These are phyloP conservation scores for Entomortierella lignicola DNA, from an alignment of 192 early-diverging fungal species.

Conservation along the genomic window DNA sequence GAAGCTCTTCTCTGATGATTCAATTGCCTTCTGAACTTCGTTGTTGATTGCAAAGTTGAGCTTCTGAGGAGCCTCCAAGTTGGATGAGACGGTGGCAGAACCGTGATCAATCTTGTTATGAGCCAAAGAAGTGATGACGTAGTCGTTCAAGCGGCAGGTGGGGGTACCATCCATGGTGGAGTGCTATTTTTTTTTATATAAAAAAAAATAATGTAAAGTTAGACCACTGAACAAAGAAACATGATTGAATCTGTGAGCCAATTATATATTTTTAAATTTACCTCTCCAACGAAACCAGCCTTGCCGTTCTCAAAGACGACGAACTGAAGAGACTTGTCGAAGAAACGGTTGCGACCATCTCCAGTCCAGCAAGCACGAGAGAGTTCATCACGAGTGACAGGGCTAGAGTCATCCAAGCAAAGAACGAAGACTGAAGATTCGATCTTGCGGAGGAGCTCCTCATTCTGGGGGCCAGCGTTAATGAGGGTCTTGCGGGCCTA, in stretches of 20 bases:
- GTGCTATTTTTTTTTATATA: slow-evolving; percentile 57
- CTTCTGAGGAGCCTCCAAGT: slow-evolving; percentile 73
- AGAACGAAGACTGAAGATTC: slow-evolving; percentile 89
- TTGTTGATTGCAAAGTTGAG: slow-evolving; percentile 80
- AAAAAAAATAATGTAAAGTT: too few relatives aligned
- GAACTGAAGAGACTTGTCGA: slow-evolving; percentile 97
- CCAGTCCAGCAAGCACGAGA: slow-evolving; percentile 95
- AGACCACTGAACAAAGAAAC: background rate
- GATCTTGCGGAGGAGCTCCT: slow-evolving; percentile 79
- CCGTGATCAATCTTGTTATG: slow-evolving; percentile 84
- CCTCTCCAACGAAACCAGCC: slow-evolving; percentile 94
- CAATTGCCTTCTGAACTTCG: slow-evolving; percentile 68
- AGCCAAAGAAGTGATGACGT: slow-evolving; percentile 67
- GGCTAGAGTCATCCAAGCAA: slow-evolving; percentile 89
- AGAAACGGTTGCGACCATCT: slow-evolving; percentile 96
- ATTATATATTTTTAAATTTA: slow-evolving; percentile 19
- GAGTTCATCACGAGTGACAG: slow-evolving; percentile 89
- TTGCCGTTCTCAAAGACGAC: slow-evolving; percentile 98
- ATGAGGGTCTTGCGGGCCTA: slow-evolving; percentile 74
- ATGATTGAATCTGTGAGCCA: too few relatives aligned
- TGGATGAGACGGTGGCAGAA: slow-evolving; percentile 59
- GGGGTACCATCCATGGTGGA: slow-evolving; percentile 96
- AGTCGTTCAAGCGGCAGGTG: slow-evolving; percentile 90
- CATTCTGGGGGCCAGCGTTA: slow-evolving; percentile 75
- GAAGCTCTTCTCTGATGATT: slow-evolving; percentile 82